Base-by-base conservation (phyloP, 495 filamentous ascomycete species). In the Tuber indicum region DNA sequence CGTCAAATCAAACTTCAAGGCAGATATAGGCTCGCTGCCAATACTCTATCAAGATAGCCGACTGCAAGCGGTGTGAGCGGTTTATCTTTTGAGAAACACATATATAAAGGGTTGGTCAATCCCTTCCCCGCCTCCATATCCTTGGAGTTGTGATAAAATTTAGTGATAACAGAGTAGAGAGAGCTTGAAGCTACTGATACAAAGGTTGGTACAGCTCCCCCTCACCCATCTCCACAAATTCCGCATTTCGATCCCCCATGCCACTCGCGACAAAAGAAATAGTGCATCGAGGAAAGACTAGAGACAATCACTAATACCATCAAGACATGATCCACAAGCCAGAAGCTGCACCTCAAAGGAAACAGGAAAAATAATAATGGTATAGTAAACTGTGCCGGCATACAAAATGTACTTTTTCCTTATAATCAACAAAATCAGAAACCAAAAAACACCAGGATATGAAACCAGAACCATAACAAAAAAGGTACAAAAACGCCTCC, bases 381-480 rank as follows among this genome's bases (percentile, higher is more conserved):
- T 66, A 66, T 36, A 66, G 58, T 66, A 66, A 62, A 66, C 58
- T 36, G 26, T 66, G 58, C 32, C 32, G 58, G 58, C 26, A 36
- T 66, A 32, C 58, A 66, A 66, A 66, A 66, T 66, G 26, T 26
- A 66, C 58, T 66, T 66, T 66, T 66, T 66, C 52, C 52, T 32
- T 26, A 62, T 32, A 26, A 66, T 36, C 26, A 12, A 66, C 58
- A 66, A 66, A 66, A 66, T 36, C 58, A 32, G 32, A 66, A 66
- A 66, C 26, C 58, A 32, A 66, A 66, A 32, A 66, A 66, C 58
- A 66, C 58, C 58, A 36, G 26, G 26, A 66, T 66, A 36, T 36
- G 26, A 66, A 66, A 19, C 58, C 12, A 19, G 36, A 66, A 66
- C 58, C 58, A 26, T 66, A 66, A 66, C 5, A 26, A 36, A 66